phyloP scores from a whole-genome alignment of 805 yeast species.

The Ogataea trehalophila region DNA sequence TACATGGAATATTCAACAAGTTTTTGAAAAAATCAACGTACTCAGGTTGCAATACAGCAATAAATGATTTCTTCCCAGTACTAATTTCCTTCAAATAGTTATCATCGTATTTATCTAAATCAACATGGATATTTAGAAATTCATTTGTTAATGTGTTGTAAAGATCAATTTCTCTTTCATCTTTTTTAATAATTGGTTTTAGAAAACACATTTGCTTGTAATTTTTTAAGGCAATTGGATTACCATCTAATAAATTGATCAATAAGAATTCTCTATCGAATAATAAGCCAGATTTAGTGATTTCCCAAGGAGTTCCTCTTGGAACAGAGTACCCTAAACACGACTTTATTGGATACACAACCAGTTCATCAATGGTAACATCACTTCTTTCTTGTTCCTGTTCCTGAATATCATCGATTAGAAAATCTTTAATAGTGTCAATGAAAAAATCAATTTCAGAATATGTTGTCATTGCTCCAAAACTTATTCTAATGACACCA shows the following conservation, averaged over 20 bases:
- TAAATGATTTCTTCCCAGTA: conserved; percentile 4
- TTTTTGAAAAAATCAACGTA: conserved; percentile 28
- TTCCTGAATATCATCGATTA: conserved; percentile 9
- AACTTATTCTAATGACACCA: conserved; percentile 37
- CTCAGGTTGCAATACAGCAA: conserved; percentile 9
- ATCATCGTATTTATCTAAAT: neutral
- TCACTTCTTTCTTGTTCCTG: neutral
- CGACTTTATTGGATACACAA: conserved; percentile 40
- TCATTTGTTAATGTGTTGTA: conserved; percentile 3
- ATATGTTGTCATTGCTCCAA: conserved; percentile 35
- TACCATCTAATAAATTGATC: conserved; percentile 21
- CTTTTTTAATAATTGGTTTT: conserved; percentile 24
- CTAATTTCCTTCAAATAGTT: neutral
- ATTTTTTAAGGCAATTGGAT: conserved; percentile 32
- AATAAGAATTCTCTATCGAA: conserved; percentile 38
- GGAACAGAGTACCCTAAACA: conserved; percentile 33
- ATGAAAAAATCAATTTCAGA: conserved; percentile 32
- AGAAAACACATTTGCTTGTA: conserved; percentile 32
- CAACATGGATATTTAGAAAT: neutral
- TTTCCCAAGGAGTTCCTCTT: conserved; percentile 22
- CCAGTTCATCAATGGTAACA: conserved; percentile 19
- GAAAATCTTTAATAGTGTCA: conserved; percentile 23
- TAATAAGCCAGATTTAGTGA: conserved; percentile 30
- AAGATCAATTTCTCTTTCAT: conserved; percentile 1
- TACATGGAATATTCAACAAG: conserved; percentile 31